Base-by-base conservation (phyloP, 2,329 filamentous ascomycete species). In the Trichoderma atrobrunneum region DNA sequence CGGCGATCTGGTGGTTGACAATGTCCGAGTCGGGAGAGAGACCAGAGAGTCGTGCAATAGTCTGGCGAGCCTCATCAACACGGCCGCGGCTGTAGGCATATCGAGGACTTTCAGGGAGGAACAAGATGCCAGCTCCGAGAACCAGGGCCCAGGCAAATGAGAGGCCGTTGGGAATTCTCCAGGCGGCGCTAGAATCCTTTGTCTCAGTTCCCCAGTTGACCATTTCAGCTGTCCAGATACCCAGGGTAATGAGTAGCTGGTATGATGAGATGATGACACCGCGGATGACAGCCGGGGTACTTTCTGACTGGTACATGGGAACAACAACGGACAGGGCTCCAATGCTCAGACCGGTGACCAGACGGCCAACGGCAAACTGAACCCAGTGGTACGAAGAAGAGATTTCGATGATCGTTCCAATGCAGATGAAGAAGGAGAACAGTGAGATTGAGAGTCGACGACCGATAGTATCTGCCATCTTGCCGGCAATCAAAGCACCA, bases 221-320 rank as follows among this genome's bases (percentile, higher is more conserved):
- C 66, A 70, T 70, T 26, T 70, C 66, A 18, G 66, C 66, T 1
- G 66, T 70, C 66, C 66, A 70, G 39, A 70, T 70, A 36, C 66
- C 66, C 39, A 70, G 14, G 28, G 66, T 70, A 16, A 70, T 70
- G 28, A 70, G 66, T n/a, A 70, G 39, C 57, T 70, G 66, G 57
- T 70, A 70, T 7, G 66, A 70, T 10, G 66, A 70, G 28, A 70
- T 39, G 21, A 70, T 70, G 66, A 70, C 66, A 70, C 66, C 66
- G 18, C 66, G 66, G 66, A 70, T 70, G 28, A 70, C 57, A 3
- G 66, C 66, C 4, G 66, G 66, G 30, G 66, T 70, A 21, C 66
- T 70, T 21, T 70, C 66, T 8, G 66, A 70, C 39, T 70, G 66
- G 30, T 70, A 70, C 66, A 70, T 61, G 21, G 66, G 66, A 12